A percentile compares a stretch with the other conserved stretches of the same genome.
These are phyloP conservation scores for Cyclostephanos invisitatus DNA, from an alignment of 108 stramenopile species.

Conservation along the genomic window DNA sequence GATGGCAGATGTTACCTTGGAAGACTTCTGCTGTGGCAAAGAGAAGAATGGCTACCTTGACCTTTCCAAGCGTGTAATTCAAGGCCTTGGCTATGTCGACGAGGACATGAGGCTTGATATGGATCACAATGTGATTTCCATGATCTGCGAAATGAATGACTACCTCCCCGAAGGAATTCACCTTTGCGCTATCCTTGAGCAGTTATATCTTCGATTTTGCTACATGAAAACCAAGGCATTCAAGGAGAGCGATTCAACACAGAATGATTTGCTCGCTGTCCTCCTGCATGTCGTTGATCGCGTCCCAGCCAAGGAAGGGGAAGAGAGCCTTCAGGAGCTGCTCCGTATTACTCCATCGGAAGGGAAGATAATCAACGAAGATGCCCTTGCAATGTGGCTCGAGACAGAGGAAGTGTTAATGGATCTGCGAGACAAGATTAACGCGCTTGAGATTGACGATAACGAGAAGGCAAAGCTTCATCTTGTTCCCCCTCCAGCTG, in stretches of 20 bases:
- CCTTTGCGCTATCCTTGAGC: conserved; percentile 74
- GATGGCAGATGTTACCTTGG: conserved; percentile 78
- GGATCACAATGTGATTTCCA: conserved; percentile 85
- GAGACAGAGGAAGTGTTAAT: conserved; percentile 76
- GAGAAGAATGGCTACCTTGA: conserved; percentile 66
- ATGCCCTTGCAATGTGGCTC: conserved; percentile 70
- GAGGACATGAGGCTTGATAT: conserved; percentile 74
- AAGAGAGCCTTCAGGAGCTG: conserved; percentile 80
- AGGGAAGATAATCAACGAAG: conserved; percentile 76
- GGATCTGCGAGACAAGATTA: conserved; percentile 57
- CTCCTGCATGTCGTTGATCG: conserved; percentile 88
- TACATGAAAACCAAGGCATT: conserved; percentile 87
- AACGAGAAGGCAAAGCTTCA: conserved; percentile 76
- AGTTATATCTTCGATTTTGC: conserved; percentile 79
- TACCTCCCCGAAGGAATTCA: conserved; percentile 80
- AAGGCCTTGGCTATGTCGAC: conserved; percentile 80
- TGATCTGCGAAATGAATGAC: conserved; percentile 88
- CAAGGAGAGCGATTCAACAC: conserved; percentile 83
- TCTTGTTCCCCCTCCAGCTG: conserved; percentile 60
- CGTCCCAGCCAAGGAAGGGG: conserved; percentile 71
- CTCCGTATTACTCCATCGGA: conserved; percentile 60
- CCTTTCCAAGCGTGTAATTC: conserved; percentile 66
- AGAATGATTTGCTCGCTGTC: conserved; percentile 86
- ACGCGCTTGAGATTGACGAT: conserved; percentile 71
- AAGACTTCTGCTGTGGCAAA: conserved; percentile 78